Percentiles rank a stretch among this genome's conserved stretches.
Evolutionary conservation across 2,329 filamentous ascomycete species (phyloP).

Genomic region (Penicillium sclerotiorum): DNA sequence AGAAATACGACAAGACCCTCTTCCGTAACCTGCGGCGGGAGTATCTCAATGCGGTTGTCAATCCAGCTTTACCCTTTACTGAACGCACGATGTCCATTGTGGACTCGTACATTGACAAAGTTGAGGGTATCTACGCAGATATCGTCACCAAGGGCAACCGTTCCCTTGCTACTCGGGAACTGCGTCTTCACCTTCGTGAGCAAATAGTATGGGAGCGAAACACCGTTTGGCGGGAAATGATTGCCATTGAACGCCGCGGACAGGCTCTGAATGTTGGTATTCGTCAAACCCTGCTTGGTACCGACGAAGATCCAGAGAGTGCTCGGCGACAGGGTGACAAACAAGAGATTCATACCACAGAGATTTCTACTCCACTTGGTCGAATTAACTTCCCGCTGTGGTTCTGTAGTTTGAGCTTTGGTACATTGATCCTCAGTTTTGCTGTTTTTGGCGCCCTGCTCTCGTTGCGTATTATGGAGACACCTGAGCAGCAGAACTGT

Average conservation of each 20-base stretch:
- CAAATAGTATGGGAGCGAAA: slow-evolving; percentile 99
- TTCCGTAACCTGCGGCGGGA: slow-evolving; percentile 75
- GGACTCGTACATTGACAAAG: slow-evolving; percentile 69
- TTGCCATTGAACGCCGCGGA: slow-evolving; percentile 92
- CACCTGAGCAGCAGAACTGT: slow-evolving; percentile 92
- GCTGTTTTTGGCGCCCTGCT: slow-evolving; percentile 74
- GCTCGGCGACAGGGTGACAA: slow-evolving; percentile 85
- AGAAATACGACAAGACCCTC: slow-evolving; percentile 97
- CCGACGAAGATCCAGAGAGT: slow-evolving; percentile 67
- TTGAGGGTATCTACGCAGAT: slow-evolving; percentile 79
- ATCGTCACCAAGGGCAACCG: slow-evolving; percentile 82
- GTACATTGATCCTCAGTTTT: slow-evolving; percentile 71
- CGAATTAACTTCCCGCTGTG: slow-evolving; percentile 75
- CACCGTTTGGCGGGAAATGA: slow-evolving; percentile 98
- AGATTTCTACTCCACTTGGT: slow-evolving; percentile 78
- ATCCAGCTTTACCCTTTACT: slow-evolving; percentile 79
- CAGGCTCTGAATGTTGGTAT: slow-evolving; percentile 90
- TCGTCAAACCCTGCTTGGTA: slow-evolving; percentile 75
- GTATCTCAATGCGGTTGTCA: slow-evolving; percentile 75
- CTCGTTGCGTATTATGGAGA: slow-evolving; percentile 77
- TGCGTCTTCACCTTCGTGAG: slow-evolving; percentile 87
- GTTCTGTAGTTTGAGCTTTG: slow-evolving; percentile 81
- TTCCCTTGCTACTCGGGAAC: slow-evolving; percentile 74
- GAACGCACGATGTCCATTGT: slow-evolving; percentile 70
- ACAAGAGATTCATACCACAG: slow-evolving; percentile 64